A percentile compares a stretch with the other conserved stretches of the same genome.
phyloP scores from a whole-genome alignment of 345 rosid species.

The Populus pruinosa region DNA sequence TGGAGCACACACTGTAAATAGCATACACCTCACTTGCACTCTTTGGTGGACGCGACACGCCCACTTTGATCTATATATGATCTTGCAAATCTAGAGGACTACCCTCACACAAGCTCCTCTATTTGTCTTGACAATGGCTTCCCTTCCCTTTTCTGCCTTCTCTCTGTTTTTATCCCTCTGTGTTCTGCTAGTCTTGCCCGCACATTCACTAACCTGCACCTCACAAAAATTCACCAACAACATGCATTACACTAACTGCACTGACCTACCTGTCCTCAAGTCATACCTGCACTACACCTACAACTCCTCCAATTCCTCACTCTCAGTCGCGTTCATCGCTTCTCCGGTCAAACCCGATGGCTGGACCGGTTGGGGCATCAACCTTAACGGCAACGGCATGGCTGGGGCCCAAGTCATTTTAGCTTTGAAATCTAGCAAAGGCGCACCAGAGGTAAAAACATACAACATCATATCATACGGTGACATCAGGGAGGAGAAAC shows the following conservation, averaged over 20 bases:
- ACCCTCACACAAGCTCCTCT: not conserved
- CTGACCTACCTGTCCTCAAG: constrained; percentile 45
- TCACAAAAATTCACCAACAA: constrained; percentile 43
- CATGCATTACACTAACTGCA: constrained; percentile 39
- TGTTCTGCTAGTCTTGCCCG: constrained; percentile 36
- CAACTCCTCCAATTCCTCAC: constrained; percentile 68
- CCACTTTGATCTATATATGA: not conserved
- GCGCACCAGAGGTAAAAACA: constrained; percentile 24
- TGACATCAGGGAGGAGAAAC: constrained; percentile 12
- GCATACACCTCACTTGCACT: too few relatives aligned
- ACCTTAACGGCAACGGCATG: constrained; percentile 56
- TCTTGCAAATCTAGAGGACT: not conserved
- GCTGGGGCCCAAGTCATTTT: constrained; percentile 59
- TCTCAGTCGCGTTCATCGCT: constrained; percentile 66
- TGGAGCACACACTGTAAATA: too few relatives aligned
- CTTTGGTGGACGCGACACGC: too few relatives aligned
- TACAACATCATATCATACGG: constrained; percentile 14
- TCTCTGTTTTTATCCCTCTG: constrained; percentile 20
- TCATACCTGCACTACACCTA: constrained; percentile 69
- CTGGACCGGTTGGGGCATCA: constrained; percentile 84
- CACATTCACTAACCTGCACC: constrained; percentile 45
- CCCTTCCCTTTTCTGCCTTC: constrained; percentile 12
- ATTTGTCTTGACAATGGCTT: constrained; percentile 1
- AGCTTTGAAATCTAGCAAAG: constrained; percentile 43
- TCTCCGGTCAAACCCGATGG: constrained; percentile 44